Evolutionary conservation across 352 stramenopile genomes (phyloP).

Genomic region (Thalassiosira delicatula): DNA sequence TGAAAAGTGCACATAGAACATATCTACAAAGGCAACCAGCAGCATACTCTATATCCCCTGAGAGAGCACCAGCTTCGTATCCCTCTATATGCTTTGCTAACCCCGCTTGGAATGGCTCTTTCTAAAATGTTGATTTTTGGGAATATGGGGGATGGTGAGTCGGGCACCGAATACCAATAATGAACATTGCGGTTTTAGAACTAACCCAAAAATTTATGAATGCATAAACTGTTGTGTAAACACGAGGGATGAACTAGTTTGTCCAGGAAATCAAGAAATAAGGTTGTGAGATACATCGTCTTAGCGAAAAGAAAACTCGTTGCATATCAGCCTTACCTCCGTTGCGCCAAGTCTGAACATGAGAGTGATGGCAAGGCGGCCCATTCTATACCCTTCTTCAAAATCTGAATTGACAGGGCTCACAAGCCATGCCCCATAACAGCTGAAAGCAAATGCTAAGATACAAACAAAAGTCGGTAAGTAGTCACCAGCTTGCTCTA

Average conservation of each 20-base stretch:
- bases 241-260: slow-evolving; percentile 43
- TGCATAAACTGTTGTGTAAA: slow-evolving; percentile 44
- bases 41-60: slow-evolving; percentile 45
- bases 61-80: slow-evolving; percentile 26
- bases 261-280: slow-evolving; percentile 52
- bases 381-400: slow-evolving; percentile 59
- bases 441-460: slow-evolving; percentile 24
- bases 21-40: slow-evolving; percentile 31
- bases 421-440: slow-evolving; percentile 36
- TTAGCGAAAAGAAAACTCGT: neutral
- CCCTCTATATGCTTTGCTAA: slow-evolving; percentile 54
- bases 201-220: slow-evolving; percentile 52
- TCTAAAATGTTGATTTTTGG: no score
- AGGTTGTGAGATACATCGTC: slow-evolving; percentile 40
- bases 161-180: no score
- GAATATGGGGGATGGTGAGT: no score
- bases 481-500: no score
- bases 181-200: slow-evolving; percentile 20
- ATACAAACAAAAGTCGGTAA: no score
- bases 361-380: slow-evolving; percentile 49
- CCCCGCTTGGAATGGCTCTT: no score
- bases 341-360: neutral
- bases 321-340: neutral
- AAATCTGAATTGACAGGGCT: slow-evolving; percentile 62
- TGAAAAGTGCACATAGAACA: slow-evolving; percentile 21